These are phyloP conservation scores for Candida cerambycidarum DNA, from an alignment of 805 yeast species.

Conservation along the genomic window DNA sequence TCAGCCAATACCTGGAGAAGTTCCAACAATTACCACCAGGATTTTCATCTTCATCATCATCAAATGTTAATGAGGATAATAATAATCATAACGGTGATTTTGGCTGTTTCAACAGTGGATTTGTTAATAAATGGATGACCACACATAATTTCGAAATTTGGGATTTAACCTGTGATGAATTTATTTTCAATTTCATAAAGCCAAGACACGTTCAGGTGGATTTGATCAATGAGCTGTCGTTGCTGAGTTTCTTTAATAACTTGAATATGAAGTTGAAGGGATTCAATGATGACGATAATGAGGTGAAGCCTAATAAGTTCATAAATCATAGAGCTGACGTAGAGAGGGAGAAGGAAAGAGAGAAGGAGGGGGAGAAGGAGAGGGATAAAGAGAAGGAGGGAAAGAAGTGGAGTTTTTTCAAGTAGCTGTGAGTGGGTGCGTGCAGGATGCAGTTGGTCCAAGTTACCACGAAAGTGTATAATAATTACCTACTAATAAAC, in stretches of 20 bases:
- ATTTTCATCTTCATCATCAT: conserved; percentile 17
- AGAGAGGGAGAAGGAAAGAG: conserved; percentile 1
- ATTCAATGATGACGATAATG: conserved; percentile 13
- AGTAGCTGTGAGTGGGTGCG: too few species aligned
- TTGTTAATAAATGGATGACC: conserved; percentile 31
- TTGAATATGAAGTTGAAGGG: conserved; percentile 15
- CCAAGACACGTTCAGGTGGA: conserved; percentile 35
- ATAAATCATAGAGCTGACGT: conserved; percentile 10
- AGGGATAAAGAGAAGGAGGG: conserved; percentile 3
- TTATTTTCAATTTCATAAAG: conserved; percentile 42
- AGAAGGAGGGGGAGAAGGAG: background rate
- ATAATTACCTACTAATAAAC: too few species aligned
- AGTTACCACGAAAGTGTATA: too few species aligned
- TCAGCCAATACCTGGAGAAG: conserved; percentile 52
- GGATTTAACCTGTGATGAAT: conserved; percentile 43
- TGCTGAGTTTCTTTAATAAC: conserved; percentile 26
- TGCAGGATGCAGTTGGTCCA: too few species aligned
- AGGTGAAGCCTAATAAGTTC: conserved; percentile 23
- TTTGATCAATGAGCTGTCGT: conserved; percentile 12
- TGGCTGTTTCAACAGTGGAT: conserved; percentile 30
- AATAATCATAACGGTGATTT: conserved; percentile 28
- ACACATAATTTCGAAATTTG: conserved; percentile 41
- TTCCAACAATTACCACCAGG: conserved; percentile 44
- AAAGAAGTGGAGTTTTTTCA: conserved; percentile 13
- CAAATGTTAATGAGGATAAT: conserved; percentile 16